phyloP scores from a whole-genome alignment of 2,329 filamentous ascomycete species.

The Fusarium beomiforme region DNA sequence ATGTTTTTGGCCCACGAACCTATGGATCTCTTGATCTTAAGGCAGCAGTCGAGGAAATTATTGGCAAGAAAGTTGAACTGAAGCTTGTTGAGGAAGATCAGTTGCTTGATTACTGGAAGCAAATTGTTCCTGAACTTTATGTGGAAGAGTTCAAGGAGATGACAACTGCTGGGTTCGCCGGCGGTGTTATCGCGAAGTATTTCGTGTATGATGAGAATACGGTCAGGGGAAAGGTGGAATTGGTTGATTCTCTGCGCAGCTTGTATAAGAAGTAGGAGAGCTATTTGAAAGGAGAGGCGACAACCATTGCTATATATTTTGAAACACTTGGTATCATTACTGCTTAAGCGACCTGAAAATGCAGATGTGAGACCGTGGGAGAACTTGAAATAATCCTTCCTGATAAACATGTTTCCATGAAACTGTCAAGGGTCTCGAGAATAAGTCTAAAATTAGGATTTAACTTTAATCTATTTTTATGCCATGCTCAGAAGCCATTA shows the following conservation, averaged over 20 bases:
- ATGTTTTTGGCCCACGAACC: constrained; percentile 43
- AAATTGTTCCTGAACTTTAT: constrained; percentile 34
- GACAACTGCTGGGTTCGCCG: constrained; percentile 36
- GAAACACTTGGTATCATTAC: too few species aligned
- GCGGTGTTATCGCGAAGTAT: constrained; percentile 39
- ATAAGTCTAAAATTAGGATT: neutral
- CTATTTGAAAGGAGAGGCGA: neutral
- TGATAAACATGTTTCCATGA: neutral
- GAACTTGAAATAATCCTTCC: neutral
- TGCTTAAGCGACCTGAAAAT: too few species aligned
- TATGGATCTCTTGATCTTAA: constrained; percentile 46
- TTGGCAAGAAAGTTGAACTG: constrained; percentile 40
- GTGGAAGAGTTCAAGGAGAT: constrained; percentile 46
- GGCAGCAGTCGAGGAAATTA: constrained; percentile 40
- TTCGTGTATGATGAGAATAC: constrained; percentile 40
- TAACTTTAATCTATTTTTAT: neutral
- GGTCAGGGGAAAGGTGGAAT: constrained; percentile 37
- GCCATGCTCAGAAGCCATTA: too few species aligned
- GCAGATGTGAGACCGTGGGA: too few species aligned
- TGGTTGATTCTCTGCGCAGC: constrained; percentile 39
- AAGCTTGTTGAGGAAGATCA: constrained; percentile 35
- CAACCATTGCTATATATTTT: too few species aligned
- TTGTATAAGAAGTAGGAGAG: constrained; percentile 5
- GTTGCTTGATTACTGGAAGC: constrained; percentile 39
- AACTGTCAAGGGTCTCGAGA: neutral